Evolutionary conservation across 2,329 filamentous ascomycete genomes (phyloP).

Genomic region (Sodiomyces alkalinus): DNA sequence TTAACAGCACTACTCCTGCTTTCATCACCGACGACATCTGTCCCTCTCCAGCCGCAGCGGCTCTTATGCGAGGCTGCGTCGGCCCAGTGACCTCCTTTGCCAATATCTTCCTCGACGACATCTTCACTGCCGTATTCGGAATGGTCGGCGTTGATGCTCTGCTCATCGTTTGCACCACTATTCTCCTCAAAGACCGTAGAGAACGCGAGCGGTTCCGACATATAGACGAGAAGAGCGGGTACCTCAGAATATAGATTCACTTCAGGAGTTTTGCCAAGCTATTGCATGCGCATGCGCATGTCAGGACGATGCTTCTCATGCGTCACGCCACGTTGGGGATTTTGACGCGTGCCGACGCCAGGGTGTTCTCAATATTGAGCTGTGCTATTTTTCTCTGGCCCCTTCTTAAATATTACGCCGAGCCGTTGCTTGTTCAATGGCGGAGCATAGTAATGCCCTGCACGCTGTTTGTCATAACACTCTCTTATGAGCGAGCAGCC

Average conservation of each 20-base stretch:
- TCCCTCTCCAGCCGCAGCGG: conserved; percentile 53
- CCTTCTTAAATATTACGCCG: too few species aligned
- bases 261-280: not conserved
- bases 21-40: conserved; percentile 58
- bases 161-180: conserved; percentile 55
- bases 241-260: conserved; percentile 29
- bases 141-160: conserved; percentile 58
- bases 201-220: conserved; percentile 65
- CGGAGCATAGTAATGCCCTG: too few species aligned
- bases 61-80: conserved; percentile 55
- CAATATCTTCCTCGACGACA: conserved; percentile 56
- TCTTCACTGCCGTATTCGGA: conserved; percentile 70
- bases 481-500: too few species aligned
- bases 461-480: too few species aligned
- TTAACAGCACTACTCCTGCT: conserved; percentile 54
- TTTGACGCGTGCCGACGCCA: not conserved
- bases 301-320: too few species aligned
- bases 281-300: too few species aligned
- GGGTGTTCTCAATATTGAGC: not conserved
- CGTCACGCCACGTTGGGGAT: too few species aligned
- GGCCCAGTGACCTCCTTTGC: conserved; percentile 51
- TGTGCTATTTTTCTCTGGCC: too few species aligned
- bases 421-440: too few species aligned
- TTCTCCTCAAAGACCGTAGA: conserved; percentile 66
- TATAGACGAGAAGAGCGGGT: conserved; percentile 65